phyloP scores from a whole-genome alignment of 2,329 filamentous ascomycete genomes.

The Fusarium pseudoanthophilum region DNA sequence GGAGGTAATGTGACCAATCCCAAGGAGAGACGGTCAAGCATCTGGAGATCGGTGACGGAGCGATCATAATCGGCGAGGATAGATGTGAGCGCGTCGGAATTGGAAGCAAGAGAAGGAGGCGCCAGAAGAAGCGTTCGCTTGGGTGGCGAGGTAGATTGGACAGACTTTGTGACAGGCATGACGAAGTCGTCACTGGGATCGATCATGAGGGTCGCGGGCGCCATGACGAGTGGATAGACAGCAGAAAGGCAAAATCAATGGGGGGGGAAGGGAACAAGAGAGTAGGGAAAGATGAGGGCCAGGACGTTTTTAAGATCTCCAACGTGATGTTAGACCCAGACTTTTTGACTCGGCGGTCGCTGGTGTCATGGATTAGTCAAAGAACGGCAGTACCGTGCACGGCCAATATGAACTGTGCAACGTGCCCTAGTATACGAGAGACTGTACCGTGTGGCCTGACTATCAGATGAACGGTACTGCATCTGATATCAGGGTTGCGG shows the following conservation, averaged over 20 bases:
- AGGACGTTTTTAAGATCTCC: constrained; percentile 34
- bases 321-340: constrained; percentile 28
- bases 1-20: constrained; percentile 82
- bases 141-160: constrained; percentile 41
- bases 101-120: constrained; percentile 87
- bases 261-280: not conserved
- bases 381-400: constrained; percentile 26
- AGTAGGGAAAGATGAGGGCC: constrained; percentile 7
- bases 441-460: constrained; percentile 28
- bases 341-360: constrained; percentile 36
- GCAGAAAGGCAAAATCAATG: constrained; percentile 6
- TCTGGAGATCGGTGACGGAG: constrained; percentile 86
- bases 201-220: constrained; percentile 64
- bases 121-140: constrained; percentile 83
- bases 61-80: constrained; percentile 80
- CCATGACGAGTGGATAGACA: constrained; percentile 52
- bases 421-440: not conserved
- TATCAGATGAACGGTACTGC: constrained; percentile 32
- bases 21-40: constrained; percentile 92
- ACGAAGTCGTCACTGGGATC: constrained; percentile 66
- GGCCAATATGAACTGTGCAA: constrained; percentile 31
- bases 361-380: constrained; percentile 44
- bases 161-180: constrained; percentile 39
- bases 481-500: constrained; percentile 43
- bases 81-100: constrained; percentile 79